phyloP scores from a whole-genome alignment of 306 rosid species.

The Amphicarpaea edgeworthii region DNA sequence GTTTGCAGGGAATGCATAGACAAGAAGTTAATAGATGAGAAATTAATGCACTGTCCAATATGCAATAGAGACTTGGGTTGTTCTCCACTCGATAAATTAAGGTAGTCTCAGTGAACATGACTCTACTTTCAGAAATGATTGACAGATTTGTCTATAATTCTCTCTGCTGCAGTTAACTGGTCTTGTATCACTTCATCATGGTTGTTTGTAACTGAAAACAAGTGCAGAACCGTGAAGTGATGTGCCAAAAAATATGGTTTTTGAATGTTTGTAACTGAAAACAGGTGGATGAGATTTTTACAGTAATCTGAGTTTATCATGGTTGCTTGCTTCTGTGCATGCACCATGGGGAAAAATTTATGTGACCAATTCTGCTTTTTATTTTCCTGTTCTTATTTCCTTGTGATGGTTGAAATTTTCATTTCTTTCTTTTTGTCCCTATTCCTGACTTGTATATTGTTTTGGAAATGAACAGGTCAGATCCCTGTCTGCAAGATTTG shows the following conservation, averaged over 20 bases:
- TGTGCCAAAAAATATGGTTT: not conserved
- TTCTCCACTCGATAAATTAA: conserved; percentile 65
- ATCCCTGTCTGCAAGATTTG: conserved; percentile 49
- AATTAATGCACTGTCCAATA: conserved; percentile 55
- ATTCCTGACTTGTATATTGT: not conserved
- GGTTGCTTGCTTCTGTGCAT: not conserved
- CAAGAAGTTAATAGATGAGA: conserved; percentile 57
- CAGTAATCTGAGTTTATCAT: not conserved
- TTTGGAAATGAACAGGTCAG: conserved; percentile 56
- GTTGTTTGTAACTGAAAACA: no score
- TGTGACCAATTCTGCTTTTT: not conserved
- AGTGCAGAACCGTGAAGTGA: not conserved
- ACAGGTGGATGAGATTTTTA: not conserved
- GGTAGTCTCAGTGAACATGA: conserved; percentile 50
- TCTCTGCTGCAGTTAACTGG: not conserved
- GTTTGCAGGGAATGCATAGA: conserved; percentile 82
- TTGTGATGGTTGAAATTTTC: conserved; percentile 6
- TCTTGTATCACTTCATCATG: not conserved
- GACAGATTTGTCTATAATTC: not conserved
- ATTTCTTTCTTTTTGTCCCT: not conserved
- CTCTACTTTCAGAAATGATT: not conserved
- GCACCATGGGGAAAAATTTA: conserved; percentile 10
- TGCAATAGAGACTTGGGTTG: conserved; percentile 69
- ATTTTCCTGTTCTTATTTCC: not conserved
- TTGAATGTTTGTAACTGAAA: not conserved